Percentiles rank a stretch among this genome's conserved stretches.
Evolutionary conservation across 441 rosid genomes (phyloP).

Genomic region (Pelargonium cotyledonis): DNA sequence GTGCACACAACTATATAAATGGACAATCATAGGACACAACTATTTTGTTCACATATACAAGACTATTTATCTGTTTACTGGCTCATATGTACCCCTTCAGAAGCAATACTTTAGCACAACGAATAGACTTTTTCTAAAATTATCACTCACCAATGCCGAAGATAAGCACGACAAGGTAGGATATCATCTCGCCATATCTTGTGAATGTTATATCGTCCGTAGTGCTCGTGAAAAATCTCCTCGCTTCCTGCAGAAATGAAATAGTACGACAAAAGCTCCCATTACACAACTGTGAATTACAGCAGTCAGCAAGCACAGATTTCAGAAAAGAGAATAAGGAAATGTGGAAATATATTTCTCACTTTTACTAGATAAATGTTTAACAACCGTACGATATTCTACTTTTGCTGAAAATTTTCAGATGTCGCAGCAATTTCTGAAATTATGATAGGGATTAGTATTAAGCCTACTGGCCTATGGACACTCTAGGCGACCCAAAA

Average conservation of each 20-base stretch:
- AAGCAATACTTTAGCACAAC: background rate
- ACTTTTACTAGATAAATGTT: background rate
- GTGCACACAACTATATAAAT: background rate
- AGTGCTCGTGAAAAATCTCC: slow-evolving; percentile 60
- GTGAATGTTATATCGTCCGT: slow-evolving; percentile 58
- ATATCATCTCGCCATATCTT: slow-evolving; percentile 86
- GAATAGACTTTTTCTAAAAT: background rate
- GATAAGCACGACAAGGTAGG: slow-evolving; percentile 84
- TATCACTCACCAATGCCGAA: slow-evolving; percentile 70
- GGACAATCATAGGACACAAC: too few species aligned
- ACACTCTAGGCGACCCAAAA: too few species aligned
- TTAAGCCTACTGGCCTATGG: too few species aligned
- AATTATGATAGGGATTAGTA: background rate
- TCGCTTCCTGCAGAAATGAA: slow-evolving; percentile 51
- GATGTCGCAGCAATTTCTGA: background rate
- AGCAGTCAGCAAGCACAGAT: background rate
- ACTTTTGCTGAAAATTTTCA: background rate
- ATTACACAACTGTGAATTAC: background rate
- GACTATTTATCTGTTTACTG: background rate
- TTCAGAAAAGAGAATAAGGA: background rate
- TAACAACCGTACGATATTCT: background rate
- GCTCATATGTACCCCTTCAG: background rate
- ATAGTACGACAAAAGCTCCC: background rate
- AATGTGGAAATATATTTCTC: background rate
- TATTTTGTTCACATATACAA: background rate